phyloP scores from a whole-genome alignment of 371 early-diverging fungal species.

The Funneliformis caledonium region DNA sequence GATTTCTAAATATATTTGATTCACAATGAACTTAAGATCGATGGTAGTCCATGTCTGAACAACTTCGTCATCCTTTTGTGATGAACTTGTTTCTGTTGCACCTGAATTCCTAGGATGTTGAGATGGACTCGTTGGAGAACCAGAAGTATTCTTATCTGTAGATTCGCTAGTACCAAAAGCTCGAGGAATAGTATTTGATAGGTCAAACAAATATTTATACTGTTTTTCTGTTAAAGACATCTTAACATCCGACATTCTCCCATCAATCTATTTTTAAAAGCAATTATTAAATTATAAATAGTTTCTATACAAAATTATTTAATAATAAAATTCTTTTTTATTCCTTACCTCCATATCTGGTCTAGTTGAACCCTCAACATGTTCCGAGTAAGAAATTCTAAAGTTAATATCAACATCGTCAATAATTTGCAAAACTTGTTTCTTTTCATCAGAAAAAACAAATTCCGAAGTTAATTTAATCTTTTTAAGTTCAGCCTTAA shows the following conservation, averaged over 20 bases:
- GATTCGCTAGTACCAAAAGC: conserved; percentile 55
- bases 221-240: conserved; percentile 82
- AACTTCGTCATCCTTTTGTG: background rate
- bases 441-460: conserved; percentile 40
- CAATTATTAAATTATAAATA: background rate
- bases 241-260: conserved; percentile 76
- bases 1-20: conserved; percentile 68
- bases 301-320: background rate
- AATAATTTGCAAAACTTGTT: conserved; percentile 71
- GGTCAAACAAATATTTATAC: conserved; percentile 73
- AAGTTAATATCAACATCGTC: conserved; percentile 82
- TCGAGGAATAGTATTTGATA: conserved; percentile 61
- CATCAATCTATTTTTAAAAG: conserved; percentile 54
- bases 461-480: conserved; percentile 71
- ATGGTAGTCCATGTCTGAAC: background rate
- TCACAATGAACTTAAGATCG: conserved; percentile 20
- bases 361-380: conserved; percentile 47
- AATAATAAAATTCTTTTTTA: conserved; percentile 47
- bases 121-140: background rate
- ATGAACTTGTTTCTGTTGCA: background rate
- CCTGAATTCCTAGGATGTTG: background rate
- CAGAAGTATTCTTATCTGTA: background rate
- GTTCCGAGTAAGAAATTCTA: conserved; percentile 55
- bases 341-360: conserved; percentile 55
- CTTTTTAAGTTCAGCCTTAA: conserved; percentile 70